Percentiles rank a stretch among this genome's conserved stretches.
Conservation (phyloP, 768 basidiomycete species). For the Paxillus ammoniavirescens region DNA sequence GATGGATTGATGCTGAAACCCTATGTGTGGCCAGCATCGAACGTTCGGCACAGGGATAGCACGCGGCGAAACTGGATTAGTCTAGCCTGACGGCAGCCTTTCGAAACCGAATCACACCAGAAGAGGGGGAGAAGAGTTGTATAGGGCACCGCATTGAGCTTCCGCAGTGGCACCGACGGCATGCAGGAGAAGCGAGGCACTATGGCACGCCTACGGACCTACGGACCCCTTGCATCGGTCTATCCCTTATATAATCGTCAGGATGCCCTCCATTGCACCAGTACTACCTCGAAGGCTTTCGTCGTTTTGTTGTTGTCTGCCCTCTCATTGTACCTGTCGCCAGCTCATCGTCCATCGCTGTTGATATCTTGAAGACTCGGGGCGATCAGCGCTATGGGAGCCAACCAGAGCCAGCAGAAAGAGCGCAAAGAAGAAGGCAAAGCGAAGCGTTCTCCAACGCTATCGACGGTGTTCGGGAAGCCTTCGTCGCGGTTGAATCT, state of each 20-base stretch:
- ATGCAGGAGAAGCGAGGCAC: conserved; percentile 30
- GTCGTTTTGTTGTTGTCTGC: background rate
- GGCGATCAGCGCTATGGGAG: conserved; percentile 20
- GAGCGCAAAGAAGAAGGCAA: conserved; percentile 22
- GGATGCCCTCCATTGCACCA: conserved; percentile 8
- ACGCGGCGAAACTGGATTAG: conserved; percentile 12
- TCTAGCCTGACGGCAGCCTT: background rate
- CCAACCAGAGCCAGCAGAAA: conserved; percentile 25
- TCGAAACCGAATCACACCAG: conserved; percentile 14
- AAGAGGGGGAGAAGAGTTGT: conserved; percentile 8
- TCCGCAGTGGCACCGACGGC: conserved; percentile 18
- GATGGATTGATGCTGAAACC: conserved; percentile 1
- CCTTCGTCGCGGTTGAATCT: conserved; percentile 27
- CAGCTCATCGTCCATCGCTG: background rate
- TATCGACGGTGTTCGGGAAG: conserved; percentile 25
- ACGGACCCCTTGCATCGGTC: conserved; percentile 3
- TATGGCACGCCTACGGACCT: conserved; percentile 15
- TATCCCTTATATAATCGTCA: conserved; percentile 20
- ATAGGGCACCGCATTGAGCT: conserved; percentile 18
- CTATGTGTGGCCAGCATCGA: conserved; percentile 6
- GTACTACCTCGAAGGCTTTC: conserved; percentile 1
- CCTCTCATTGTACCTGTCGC: background rate
- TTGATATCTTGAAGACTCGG: background rate
- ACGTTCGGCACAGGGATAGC: conserved; percentile 10
- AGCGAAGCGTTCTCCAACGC: conserved; percentile 22